Evolutionary conservation across 352 stramenopile genomes (phyloP), one percentile per base, ranked within the genome.

Genomic region (Globisporangium megalacanthum): DNA sequence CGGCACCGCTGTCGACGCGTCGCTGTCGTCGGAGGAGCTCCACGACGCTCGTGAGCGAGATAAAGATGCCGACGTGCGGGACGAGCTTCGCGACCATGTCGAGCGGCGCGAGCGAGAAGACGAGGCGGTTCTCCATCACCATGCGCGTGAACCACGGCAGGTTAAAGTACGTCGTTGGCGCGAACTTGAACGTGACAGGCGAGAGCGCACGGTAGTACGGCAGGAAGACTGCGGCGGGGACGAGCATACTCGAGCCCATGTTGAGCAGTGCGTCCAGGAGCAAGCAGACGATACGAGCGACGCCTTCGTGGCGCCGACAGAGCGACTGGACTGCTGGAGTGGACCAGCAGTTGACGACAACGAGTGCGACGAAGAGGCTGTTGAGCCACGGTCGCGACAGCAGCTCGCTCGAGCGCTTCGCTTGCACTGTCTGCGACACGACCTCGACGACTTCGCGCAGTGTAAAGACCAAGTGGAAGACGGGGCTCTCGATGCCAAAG

Each of bases 21-120:
- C 49, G 46, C 5, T n/a, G 47, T 0, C 29, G 37, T 9, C 29
- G 49, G 10, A 62, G 48, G 33, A 51, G 39, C n/a, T 29, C 64
- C 10, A 20, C 47, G 6, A 39, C 37, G 17, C 39, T 59, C 25
- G 48, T 33, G 37, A 70, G 44, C 13, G 48, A 65, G 17, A 13
- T 37, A 42, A 62, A 70, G 33, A 70, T 68, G 22, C 55, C 62
- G 8, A 68, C 7, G 41, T 70, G 62, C 6, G 58, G 63, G 0
- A 74, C 48, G 14, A 74, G 41, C 56, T 61, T 70, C 19, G 58
- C 63, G 25, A 65, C 6, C 13, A 54, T 51, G 44, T 69, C 66
- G 14, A 33, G 35, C 7, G 35, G 46, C 6, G 59, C 51, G 2
- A 61, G 29, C 19, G 64, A 64, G 20, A 72, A 67, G 1, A 72